Evolutionary conservation across 768 basidiomycete genomes (phyloP), one percentile per base, ranked within the genome.

Genomic region (Udeniomyces megalosporus): DNA sequence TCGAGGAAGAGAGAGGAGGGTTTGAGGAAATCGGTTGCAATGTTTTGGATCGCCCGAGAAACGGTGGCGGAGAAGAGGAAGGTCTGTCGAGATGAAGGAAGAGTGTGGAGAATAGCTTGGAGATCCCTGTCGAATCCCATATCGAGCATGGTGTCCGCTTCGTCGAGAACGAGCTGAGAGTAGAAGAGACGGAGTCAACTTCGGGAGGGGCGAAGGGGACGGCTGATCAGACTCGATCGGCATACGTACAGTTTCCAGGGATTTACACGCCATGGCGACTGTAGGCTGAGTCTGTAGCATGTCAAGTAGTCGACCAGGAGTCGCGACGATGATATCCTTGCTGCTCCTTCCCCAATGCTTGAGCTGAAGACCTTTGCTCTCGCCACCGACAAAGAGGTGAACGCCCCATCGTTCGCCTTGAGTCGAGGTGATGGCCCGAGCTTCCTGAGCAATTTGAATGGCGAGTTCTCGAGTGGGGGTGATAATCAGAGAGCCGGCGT

Each of bases 41-140:
- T 77, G 69, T 85, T 80, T 47, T 80, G 81, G 65, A 95, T 84
- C 3, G 78, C 78, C 3, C 72, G 76, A 0, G 86, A 84, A 38
- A 92, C 82, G 2, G 89, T 92, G 26, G 91, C 90, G 15, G 86
- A 88, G 75, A 93, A 91, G 60, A 96, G 77, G 75, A 93, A 84
- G 0, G 90, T 93, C 70, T 92, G 90, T n/a, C 89, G 82, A 58
- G 80, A 71, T 22, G 76, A 75, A 8, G 85, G 84, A n/a, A 92
- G 77, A 68, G 76, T 78, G 4, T 75, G 70, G 31, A 79, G 73
- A 68, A 93, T 88, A 1, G 79, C 81, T 24, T 86, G 81, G 32
- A 96, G 82, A 68, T 93, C 91, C 26, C 83, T 80, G 4, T 85
- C 80, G 80, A 93, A 95, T 67, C 91, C 91, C 84, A 91, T 85